Base-by-base conservation (phyloP, 768 basidiomycete species). In the Ramaria sp. region DNA sequence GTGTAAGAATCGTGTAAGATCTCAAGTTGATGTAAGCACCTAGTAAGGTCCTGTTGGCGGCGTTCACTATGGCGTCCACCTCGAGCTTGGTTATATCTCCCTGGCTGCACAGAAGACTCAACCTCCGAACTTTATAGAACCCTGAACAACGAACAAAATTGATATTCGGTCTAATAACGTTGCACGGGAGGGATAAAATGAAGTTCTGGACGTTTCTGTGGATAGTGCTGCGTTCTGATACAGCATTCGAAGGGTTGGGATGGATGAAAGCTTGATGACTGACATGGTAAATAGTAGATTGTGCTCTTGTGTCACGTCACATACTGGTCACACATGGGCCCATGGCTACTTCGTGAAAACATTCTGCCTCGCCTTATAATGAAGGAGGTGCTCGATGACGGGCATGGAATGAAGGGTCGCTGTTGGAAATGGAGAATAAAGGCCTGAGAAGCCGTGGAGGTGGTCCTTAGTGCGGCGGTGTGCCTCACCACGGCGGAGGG, bases 21-120 rank as follows among this genome's bases (percentile, higher is more conserved):
- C 38, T 11, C 31, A 42, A 39, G 42, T 15, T 42, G 54, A 3
- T 34, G 27, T 19, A 63, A 67, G 55, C 42, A 88, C 89, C 89
- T 49, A 84, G 71, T 37, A 92, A 71, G 50, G 78, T 78, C 47
- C 73, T 73, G 64, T 91, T 91, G 6, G 89, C 90, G 12, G 90
- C 90, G 63, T 91, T 91, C 30, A 91, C 89, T 55, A 91, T 84
- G 0, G 80, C 72, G 65, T 90, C 88, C 11, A 86, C 70, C 52
- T 82, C 74, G 20, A 91, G 66, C 56, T 73, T 71, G 2, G 89
- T 91, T 57, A 92, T 90, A 68, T 91, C 85, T 24, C 86, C 87
- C 64, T 86, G 82, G 63, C 89, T 90, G 63, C 41, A 15, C 41
- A 46, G 17, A 19, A 15, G 17, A 47, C 22, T 52, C 58, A 27